Conservation (phyloP, 2,329 filamentous ascomycete genomes). For the Zopfia rhizophila region DNA sequence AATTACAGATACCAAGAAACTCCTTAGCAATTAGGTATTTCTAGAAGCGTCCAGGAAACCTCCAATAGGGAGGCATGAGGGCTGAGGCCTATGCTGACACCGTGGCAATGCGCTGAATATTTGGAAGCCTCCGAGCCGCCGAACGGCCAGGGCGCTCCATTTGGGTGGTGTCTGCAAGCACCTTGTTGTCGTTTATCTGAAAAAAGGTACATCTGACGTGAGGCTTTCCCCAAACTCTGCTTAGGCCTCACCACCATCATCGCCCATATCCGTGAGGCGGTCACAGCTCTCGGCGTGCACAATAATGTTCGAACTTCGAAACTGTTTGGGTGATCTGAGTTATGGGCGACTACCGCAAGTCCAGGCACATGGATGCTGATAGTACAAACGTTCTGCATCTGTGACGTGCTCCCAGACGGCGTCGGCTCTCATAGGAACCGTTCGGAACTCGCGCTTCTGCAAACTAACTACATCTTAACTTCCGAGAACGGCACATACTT, state of each 20-base stretch:
- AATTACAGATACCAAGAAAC: constrained; percentile 4
- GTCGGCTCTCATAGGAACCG: too few relatives aligned
- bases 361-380: too few relatives aligned
- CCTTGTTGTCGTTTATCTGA: background rate
- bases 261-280: too few relatives aligned
- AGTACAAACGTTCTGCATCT: too few relatives aligned
- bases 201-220: constrained; percentile 15
- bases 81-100: constrained; percentile 31
- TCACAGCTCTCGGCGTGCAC: too few relatives aligned
- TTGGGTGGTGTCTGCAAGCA: background rate
- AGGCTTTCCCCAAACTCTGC: too few relatives aligned
- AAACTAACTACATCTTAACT: constrained; percentile 7
- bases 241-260: too few relatives aligned
- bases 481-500: constrained; percentile 48
- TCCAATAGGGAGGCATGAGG: constrained; percentile 3
- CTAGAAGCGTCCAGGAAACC: constrained; percentile 8
- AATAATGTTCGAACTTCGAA: too few relatives aligned
- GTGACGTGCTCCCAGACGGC: too few relatives aligned
- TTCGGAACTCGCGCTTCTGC: too few relatives aligned
- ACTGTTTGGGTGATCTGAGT: too few relatives aligned
- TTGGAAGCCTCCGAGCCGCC: background rate
- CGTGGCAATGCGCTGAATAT: constrained; percentile 1
- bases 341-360: too few relatives aligned
- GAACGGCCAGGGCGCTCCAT: background rate
- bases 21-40: constrained; percentile 1